phyloP scores from a whole-genome alignment of 306 rosid species.

The Canavalia ensiformis region DNA sequence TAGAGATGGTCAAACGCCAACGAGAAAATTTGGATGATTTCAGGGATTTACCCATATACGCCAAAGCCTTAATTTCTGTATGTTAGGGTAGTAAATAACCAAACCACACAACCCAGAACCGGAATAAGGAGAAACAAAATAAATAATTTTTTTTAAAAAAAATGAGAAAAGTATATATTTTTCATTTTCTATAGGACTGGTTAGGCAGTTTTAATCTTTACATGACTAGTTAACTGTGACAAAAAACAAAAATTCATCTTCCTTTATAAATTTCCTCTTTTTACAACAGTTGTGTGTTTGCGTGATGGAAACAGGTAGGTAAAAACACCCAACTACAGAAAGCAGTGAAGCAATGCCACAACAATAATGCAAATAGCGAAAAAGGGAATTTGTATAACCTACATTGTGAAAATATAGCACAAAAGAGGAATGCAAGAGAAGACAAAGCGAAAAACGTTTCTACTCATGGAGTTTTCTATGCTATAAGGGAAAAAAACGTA shows the following conservation, averaged over 20 bases:
- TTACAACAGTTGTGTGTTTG: slow-evolving; percentile 17
- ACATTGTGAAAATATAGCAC: slow-evolving; percentile 48
- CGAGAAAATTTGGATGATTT: slow-evolving; percentile 13
- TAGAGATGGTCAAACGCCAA: background rate
- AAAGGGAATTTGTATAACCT: slow-evolving; percentile 16
- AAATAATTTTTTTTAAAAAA: background rate
- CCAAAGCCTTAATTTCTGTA: slow-evolving; percentile 10
- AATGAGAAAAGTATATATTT: slow-evolving; percentile 4
- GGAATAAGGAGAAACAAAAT: background rate
- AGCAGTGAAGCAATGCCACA: slow-evolving; percentile 26
- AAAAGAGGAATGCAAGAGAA: slow-evolving; percentile 34
- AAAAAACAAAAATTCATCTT: background rate
- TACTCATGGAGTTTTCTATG: background rate
- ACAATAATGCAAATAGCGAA: slow-evolving; percentile 6
- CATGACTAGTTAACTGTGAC: no score
- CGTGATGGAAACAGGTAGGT: slow-evolving; percentile 19
- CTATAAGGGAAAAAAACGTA: background rate
- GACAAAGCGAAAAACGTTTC: background rate
- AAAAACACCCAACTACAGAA: slow-evolving; percentile 26
- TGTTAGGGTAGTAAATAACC: slow-evolving; percentile 1
- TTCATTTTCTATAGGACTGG: background rate
- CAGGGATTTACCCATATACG: background rate
- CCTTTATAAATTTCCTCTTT: background rate
- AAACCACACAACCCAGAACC: slow-evolving; percentile 23
- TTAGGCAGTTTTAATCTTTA: background rate